Percentiles rank a stretch among this genome's conserved stretches.
Conservation (phyloP, 495 filamentous ascomycete species). For the Penicillium canariense region DNA sequence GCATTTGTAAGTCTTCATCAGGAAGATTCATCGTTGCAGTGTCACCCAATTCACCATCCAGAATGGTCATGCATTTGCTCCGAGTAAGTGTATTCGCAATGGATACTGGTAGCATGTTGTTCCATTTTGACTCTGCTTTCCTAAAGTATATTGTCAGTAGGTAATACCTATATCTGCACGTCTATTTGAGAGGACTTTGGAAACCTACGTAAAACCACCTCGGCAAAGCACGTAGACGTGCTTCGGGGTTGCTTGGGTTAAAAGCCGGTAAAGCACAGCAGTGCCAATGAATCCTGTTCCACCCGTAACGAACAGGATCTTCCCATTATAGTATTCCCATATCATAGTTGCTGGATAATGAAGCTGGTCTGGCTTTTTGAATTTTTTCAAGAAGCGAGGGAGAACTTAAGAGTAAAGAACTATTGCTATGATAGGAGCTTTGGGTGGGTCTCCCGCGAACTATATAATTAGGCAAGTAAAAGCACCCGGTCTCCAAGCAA, state of each 20-base stretch:
- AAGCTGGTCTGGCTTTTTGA: background rate
- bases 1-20: conserved; percentile 22
- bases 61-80: conserved; percentile 18
- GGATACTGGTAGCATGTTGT: conserved; percentile 13
- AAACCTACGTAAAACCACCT: conserved; percentile 19
- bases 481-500: background rate
- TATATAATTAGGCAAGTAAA: background rate
- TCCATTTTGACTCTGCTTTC: conserved; percentile 28
- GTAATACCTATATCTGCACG: background rate
- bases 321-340: conserved; percentile 29
- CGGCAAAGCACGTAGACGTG: conserved; percentile 27
- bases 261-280: conserved; percentile 21
- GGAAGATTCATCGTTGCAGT: conserved; percentile 28
- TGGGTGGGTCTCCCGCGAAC: conserved; percentile 4
- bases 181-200: background rate
- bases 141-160: conserved; percentile 8
- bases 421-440: background rate
- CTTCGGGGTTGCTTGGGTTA: conserved; percentile 20
- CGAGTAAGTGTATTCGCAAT: conserved; percentile 11
- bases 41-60: conserved; percentile 28
- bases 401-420: background rate
- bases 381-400: conserved; percentile 2
- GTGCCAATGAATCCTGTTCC: conserved; percentile 28
- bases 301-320: conserved; percentile 24
- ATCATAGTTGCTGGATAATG: conserved; percentile 17